phyloP scores from a whole-genome alignment of 2,329 filamentous ascomycete species.

The Colletotrichum paranaense region DNA sequence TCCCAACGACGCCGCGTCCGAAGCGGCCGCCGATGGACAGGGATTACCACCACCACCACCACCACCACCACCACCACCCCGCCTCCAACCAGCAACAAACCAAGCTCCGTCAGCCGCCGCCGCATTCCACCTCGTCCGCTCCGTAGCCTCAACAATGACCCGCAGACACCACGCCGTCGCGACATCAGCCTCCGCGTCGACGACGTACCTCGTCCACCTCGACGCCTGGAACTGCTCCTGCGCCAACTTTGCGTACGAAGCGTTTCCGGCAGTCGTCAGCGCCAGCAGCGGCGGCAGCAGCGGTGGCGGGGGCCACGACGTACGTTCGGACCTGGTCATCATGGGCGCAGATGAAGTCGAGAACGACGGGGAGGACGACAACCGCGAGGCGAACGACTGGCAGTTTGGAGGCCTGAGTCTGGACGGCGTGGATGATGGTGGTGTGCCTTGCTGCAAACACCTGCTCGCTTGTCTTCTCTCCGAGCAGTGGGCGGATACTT shows the following conservation, averaged over 20 bases:
- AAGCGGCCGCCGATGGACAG: not conserved
- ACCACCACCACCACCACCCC: not conserved
- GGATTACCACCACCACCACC: not conserved
- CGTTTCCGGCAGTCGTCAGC: conserved; percentile 62
- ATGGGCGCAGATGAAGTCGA: conserved; percentile 30
- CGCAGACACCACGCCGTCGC: conserved; percentile 39
- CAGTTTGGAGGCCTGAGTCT: conserved; percentile 63
- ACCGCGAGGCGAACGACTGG: conserved; percentile 38
- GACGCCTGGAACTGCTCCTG: conserved; percentile 90
- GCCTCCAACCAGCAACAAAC: not conserved
- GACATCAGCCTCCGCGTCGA: conserved; percentile 36
- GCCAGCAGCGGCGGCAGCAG: no score
- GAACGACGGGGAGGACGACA: conserved; percentile 13
- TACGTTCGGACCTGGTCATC: conserved; percentile 10
- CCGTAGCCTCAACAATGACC: conserved; percentile 54
- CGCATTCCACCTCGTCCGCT: conserved; percentile 73
- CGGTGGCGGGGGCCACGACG: not conserved
- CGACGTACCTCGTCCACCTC: conserved; percentile 77
- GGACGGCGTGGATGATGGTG: conserved; percentile 45
- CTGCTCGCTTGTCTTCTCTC: conserved; percentile 84
- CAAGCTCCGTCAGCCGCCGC: conserved; percentile 6
- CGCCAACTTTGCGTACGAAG: conserved; percentile 81
- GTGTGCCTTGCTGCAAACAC: conserved; percentile 83
- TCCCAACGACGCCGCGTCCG: not conserved
- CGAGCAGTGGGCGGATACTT: conserved; percentile 69